Base-by-base conservation (phyloP, 345 rosid species). In the Punica granatum region DNA sequence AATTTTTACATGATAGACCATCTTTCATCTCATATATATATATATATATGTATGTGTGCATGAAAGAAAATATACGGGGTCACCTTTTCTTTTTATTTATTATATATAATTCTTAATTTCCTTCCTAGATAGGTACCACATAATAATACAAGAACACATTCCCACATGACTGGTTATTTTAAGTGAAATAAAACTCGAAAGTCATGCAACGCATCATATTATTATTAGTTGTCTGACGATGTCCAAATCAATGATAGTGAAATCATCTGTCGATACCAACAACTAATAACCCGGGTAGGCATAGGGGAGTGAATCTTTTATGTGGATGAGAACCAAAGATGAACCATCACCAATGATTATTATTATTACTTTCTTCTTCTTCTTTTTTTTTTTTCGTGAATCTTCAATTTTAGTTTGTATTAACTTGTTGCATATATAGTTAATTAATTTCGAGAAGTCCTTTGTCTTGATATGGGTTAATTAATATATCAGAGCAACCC, bases 271-370 rank as follows among this genome's bases (percentile, higher is more conserved):
- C n/a, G n/a, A n/a, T 18, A 30, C 34, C 37, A 44, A 44, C 21
- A 53, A n/a, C n/a, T 8, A 31, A 31, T 42, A 0, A 18, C 37
- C 33, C 15, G 41, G n/a, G 69, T 48, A n/a, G n/a, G n/a, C n/a
- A 37, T 4, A 56, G 69, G n/a, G 56, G 18, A 7, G 46, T 35
- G 69, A 51, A 66, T 51, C 61, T 33, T 66, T 51, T 66, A 28
- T 34, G 44, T 4, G 69, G 69, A 21, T 32, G 69, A 51, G 33
- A 66, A 14, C 23, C 19, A 49, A 66, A 66, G 69, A 48, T 1
- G 43, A 39, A 26, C 19, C 34, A 30, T 56, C 61, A 26, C 61
- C 61, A 30, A 56, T 56, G 61, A 56, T 56, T 56, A 11, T 26
- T 44, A 1, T 3, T 14, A 44, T 1, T 13, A 56, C 34, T 26